phyloP scores from a whole-genome alignment of 1,284 basidiomycete genomes.

The Leccinum pachyderme region DNA sequence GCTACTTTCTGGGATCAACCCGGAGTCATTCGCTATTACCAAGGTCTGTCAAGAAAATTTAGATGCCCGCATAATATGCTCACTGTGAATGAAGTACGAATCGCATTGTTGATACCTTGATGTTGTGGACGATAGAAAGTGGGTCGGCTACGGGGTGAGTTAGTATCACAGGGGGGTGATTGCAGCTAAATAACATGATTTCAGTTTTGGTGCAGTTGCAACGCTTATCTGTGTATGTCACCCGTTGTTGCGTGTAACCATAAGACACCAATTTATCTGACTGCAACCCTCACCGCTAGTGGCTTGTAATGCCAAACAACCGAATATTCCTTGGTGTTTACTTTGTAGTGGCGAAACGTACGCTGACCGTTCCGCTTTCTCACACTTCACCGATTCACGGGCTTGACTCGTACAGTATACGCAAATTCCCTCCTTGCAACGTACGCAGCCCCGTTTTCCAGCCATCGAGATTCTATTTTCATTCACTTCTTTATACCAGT shows the following conservation, averaged over 20 bases:
- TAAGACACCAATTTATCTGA: background rate
- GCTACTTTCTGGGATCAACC: conserved; percentile 38
- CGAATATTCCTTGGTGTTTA: conserved; percentile 46
- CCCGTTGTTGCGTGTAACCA: background rate
- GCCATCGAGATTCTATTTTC: background rate
- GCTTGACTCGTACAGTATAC: conserved; percentile 14
- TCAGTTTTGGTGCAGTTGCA: conserved; percentile 39
- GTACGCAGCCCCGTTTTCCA: conserved; percentile 11
- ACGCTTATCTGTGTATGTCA: conserved; percentile 43
- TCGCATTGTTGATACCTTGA: conserved; percentile 45
- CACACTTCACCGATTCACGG: background rate
- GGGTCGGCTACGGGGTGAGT: conserved; percentile 45
- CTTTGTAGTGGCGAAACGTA: conserved; percentile 49
- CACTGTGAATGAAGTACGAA: conserved; percentile 36
- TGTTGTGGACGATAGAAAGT: conserved; percentile 50
- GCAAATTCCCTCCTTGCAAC: conserved; percentile 30
- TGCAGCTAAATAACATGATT: background rate
- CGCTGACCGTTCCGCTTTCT: conserved; percentile 3
- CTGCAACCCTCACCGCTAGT: conserved; percentile 30
- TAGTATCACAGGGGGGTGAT: background rate
- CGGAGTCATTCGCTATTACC: conserved; percentile 36
- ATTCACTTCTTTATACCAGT: conserved; percentile 6
- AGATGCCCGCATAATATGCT: background rate
- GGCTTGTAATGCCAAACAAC: conserved; percentile 40
- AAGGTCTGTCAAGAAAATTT: conserved; percentile 30